Percentiles rank a stretch among this genome's conserved stretches.
Evolutionary conservation across 371 early-diverging fungal genomes (phyloP).

Genomic region (Apophysomyces trapeziformis): DNA sequence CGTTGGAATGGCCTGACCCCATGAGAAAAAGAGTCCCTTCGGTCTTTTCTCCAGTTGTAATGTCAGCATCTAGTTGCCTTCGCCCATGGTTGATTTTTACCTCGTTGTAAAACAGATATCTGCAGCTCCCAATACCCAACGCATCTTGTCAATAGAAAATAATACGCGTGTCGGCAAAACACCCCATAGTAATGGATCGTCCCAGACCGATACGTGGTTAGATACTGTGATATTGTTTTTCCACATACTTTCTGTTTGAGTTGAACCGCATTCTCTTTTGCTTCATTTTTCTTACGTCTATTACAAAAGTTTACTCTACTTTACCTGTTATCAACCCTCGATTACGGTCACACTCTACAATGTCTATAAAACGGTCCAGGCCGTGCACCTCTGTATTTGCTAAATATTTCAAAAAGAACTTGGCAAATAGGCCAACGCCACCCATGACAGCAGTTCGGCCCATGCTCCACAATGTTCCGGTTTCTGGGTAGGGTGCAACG

Average conservation of each 20-base stretch:
- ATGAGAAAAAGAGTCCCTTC: slow-evolving; percentile 70
- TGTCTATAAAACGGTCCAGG: slow-evolving; percentile 59
- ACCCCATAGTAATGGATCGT: slow-evolving; percentile 89
- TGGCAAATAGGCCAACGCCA: slow-evolving; percentile 48
- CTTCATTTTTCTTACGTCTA: no score
- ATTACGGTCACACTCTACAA: slow-evolving; percentile 60
- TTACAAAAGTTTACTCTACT: neutral
- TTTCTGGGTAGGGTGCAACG: slow-evolving; percentile 23
- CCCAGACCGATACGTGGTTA: slow-evolving; percentile 63
- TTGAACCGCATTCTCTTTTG: neutral
- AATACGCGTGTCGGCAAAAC: slow-evolving; percentile 60
- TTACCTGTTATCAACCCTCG: slow-evolving; percentile 72
- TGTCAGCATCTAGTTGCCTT: neutral
- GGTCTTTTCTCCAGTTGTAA: slow-evolving; percentile 31
- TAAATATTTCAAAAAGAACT: slow-evolving; percentile 58
- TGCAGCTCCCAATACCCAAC: slow-evolving; percentile 88
- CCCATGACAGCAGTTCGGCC: slow-evolving; percentile 50
- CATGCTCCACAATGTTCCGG: slow-evolving; percentile 53
- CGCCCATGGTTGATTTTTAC: slow-evolving; percentile 30
- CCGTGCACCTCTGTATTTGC: slow-evolving; percentile 59
- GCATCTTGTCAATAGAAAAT: slow-evolving; percentile 55
- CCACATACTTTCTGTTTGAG: neutral
- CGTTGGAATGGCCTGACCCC: slow-evolving; percentile 83
- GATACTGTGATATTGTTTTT: slow-evolving; percentile 33
- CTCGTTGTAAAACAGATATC: slow-evolving; percentile 82